Percentiles rank a stretch among this genome's conserved stretches.
Conservation (phyloP, 2,329 filamentous ascomycete species). For the Penicillium sp. region DNA sequence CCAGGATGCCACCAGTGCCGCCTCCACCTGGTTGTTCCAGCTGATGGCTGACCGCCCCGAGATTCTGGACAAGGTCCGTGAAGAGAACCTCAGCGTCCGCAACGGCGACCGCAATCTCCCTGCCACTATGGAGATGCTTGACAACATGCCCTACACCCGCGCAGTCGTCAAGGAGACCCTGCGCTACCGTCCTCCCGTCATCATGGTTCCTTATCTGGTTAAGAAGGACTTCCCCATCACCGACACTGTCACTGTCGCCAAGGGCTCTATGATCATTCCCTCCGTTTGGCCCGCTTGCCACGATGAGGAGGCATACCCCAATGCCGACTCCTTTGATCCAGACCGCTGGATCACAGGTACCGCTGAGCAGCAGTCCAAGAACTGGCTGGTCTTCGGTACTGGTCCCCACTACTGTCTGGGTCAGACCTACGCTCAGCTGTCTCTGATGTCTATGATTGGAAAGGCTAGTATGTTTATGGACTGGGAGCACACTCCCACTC, state of each 20-base stretch:
- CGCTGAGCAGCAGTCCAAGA: slow-evolving; percentile 88
- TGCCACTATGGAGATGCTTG: slow-evolving; percentile 78
- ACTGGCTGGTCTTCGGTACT: slow-evolving; percentile 93
- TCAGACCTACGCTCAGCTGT: slow-evolving; percentile 84
- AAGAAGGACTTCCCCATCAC: slow-evolving; percentile 96
- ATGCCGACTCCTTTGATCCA: slow-evolving; percentile 83
- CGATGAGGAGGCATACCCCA: slow-evolving; percentile 86
- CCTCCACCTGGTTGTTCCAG: slow-evolving; percentile 93
- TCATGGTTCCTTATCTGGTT: slow-evolving; percentile 92
- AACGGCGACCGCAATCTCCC: slow-evolving; percentile 68
- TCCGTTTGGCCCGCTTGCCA: slow-evolving; percentile 86
- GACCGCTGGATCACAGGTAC: slow-evolving; percentile 88
- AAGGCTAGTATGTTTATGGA: slow-evolving; percentile 83
- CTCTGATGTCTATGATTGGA: slow-evolving; percentile 83
- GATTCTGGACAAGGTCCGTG: slow-evolving; percentile 79
- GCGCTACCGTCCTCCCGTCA: slow-evolving; percentile 89
- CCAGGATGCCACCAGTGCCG: slow-evolving; percentile 93
- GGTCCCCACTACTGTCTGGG: slow-evolving; percentile 96
- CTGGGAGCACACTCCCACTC: slow-evolving; percentile 85
- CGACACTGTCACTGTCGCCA: slow-evolving; percentile 82
- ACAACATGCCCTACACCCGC: slow-evolving; percentile 83
- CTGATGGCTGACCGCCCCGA: slow-evolving; percentile 91
- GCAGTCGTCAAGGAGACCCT: slow-evolving; percentile 88
- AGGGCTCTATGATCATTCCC: slow-evolving; percentile 92
- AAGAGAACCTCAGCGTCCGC: slow-evolving; percentile 77